These are phyloP conservation scores for Venturia effusa DNA, from an alignment of 2,329 filamentous ascomycete species.

Conservation along the genomic window DNA sequence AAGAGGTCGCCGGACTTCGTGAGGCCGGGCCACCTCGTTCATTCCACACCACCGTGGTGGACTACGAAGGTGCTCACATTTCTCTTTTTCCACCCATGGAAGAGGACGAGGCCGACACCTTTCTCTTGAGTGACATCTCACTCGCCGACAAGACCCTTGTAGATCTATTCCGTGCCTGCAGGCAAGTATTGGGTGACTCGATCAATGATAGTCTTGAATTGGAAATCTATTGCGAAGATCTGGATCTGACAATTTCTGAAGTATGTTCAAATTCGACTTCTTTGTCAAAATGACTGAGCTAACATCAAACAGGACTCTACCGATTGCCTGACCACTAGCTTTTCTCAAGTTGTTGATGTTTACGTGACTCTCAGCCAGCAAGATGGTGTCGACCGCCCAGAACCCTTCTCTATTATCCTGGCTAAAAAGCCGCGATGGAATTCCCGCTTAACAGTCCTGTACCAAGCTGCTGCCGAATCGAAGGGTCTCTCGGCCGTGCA, in stretches of 20 bases:
- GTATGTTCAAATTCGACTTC: slow-evolving; percentile 28
- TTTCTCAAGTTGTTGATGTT: slow-evolving; percentile 44
- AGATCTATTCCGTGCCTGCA: slow-evolving; percentile 46
- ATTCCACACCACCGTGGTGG: slow-evolving; percentile 39
- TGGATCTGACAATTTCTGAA: slow-evolving; percentile 48
- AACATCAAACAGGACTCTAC: slow-evolving; percentile 35
- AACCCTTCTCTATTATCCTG: slow-evolving; percentile 49
- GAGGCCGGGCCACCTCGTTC: slow-evolving; percentile 1
- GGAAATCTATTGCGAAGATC: slow-evolving; percentile 41
- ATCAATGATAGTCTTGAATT: slow-evolving; percentile 48
- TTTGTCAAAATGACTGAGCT: slow-evolving; percentile 14
- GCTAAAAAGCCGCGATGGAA: slow-evolving; percentile 43
- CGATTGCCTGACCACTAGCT: slow-evolving; percentile 20
- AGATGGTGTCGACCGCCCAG: slow-evolving; percentile 41
- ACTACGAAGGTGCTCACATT: slow-evolving; percentile 46
- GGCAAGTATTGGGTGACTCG: slow-evolving; percentile 43
- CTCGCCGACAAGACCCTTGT: slow-evolving; percentile 42
- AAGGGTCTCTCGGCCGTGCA: slow-evolving; percentile 37
- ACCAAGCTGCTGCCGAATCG: slow-evolving; percentile 42
- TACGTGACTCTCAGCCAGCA: slow-evolving; percentile 49
- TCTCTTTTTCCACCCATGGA: slow-evolving; percentile 45
- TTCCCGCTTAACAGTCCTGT: slow-evolving; percentile 41
- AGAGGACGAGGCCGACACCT: slow-evolving; percentile 42
- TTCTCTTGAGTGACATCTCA: slow-evolving; percentile 45
- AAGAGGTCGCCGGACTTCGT: background rate